phyloP scores from a whole-genome alignment of 257 asterid species.

The Solanum paucissectum region DNA sequence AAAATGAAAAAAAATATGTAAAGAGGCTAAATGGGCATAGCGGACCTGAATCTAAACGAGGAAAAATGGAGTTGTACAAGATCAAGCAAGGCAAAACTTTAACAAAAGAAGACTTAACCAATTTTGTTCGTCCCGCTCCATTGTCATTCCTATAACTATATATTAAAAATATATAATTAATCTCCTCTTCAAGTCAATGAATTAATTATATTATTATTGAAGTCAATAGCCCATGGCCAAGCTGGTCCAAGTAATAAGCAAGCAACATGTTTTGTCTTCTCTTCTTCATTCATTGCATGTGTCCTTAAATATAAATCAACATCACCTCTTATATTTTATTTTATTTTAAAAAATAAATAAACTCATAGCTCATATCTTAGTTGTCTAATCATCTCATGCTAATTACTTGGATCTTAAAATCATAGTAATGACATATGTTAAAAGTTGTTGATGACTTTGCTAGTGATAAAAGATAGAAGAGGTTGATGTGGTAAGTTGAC shows the following conservation, averaged over 20 bases:
- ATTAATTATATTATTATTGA: background rate
- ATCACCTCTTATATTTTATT: background rate
- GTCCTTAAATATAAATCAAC: background rate
- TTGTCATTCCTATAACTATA: background rate
- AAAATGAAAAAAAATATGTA: too few species aligned
- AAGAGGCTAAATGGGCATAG: background rate
- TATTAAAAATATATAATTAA: background rate
- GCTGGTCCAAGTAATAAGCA: background rate
- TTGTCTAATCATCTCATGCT: background rate
- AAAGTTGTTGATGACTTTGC: too few species aligned
- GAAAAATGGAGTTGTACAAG: background rate
- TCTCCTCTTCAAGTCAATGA: background rate
- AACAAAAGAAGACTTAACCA: background rate
- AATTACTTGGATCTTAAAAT: too few species aligned
- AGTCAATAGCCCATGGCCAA: background rate
- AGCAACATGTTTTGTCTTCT: background rate
- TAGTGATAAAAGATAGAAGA: background rate
- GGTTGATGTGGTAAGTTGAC: background rate
- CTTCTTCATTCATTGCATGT: background rate
- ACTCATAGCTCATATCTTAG: background rate
- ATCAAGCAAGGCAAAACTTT: background rate
- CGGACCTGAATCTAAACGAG: too few species aligned
- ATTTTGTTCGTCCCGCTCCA: rapidly evolving
- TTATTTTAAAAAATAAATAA: background rate
- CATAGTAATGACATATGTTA: too few species aligned